Percentiles rank a stretch among this genome's conserved stretches.
Evolutionary conservation across 2,329 filamentous ascomycete species (phyloP).

Genomic region (Neopestalotiopsis rosae): DNA sequence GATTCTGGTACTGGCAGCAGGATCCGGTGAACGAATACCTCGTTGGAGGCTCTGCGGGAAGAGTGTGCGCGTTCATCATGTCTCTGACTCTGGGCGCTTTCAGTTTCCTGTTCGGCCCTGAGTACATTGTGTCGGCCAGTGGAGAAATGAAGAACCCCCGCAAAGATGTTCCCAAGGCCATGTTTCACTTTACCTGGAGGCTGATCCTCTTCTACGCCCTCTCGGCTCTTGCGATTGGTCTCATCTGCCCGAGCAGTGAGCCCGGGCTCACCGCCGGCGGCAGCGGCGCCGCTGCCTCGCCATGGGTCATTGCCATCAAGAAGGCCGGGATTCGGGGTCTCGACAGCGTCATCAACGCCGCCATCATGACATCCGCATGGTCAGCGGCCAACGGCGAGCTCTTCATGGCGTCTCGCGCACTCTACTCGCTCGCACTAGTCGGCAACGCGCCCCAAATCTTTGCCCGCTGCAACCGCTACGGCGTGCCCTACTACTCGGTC

Average conservation of each 20-base stretch:
- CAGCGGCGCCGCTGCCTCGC: conserved; percentile 44
- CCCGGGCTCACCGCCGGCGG: conserved; percentile 34
- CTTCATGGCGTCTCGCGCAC: conserved; percentile 49
- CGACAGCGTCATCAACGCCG: conserved; percentile 40
- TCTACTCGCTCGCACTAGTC: conserved; percentile 52
- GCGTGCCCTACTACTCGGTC: conserved; percentile 41
- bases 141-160: conserved; percentile 19
- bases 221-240: conserved; percentile 41
- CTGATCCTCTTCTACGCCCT: conserved; percentile 42
- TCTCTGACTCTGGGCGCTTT: conserved; percentile 15
- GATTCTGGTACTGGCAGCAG: conserved; percentile 45
- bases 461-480: conserved; percentile 48
- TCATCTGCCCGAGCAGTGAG: conserved; percentile 40
- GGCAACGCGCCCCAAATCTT: conserved; percentile 52
- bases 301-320: conserved; percentile 55
- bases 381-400: conserved; percentile 48
- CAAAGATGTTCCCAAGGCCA: conserved; percentile 25
- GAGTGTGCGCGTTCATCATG: conserved; percentile 19
- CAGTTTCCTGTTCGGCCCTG: conserved; percentile 33
- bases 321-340: conserved; percentile 44
- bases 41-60: conserved; percentile 29
- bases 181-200: conserved; percentile 38
- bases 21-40: conserved; percentile 33
- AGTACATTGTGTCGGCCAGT: conserved; percentile 30
- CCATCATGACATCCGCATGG: conserved; percentile 42